Base-by-base conservation (phyloP, 2,329 filamentous ascomycete species). In the Bretziella fagacearum region DNA sequence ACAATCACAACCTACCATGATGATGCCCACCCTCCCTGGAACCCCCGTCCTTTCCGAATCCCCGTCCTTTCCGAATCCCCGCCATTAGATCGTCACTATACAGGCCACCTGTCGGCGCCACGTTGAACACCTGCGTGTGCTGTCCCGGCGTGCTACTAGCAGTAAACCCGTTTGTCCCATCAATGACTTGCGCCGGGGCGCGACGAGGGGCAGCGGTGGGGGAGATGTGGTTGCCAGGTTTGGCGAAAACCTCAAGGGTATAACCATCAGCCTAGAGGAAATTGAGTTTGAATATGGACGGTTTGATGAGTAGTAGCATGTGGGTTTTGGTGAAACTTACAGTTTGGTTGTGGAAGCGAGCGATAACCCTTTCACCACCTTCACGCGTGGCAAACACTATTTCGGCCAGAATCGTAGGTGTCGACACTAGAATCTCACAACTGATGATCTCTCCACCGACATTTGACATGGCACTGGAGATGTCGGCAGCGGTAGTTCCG, bases 401-500 rank as follows among this genome's bases (percentile, higher is more conserved):
- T 63, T 91, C 84, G 18, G 80, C 81, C 56, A 86, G 78, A 44
- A 91, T 75, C 3, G 80, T 78, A 0, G 84, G 84, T 23, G 65
- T 64, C 3, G 77, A 69, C 57, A 79, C 77, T 48, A 85, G 62
- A 32, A 91, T 64, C 29, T 68, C 71, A 63, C 83, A 89, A 56
- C 71, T 74, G 20, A 71, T 57, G 56, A 85, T 70, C 51, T 78
- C 68, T 25, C 80, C 81, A 32, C 80, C 81, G n/a, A 83, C 65
- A 0, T 77, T 76, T n/a, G 70, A 73, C 75, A 91, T 78, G 48
- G 84, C 84, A 55, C 79, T 82, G 65, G 86, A 81, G 51, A 91
- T 84, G 57, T 91, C 84, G 25, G 80, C 81, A 1, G 79, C 80
- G 5, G 84, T 86, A 1, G 84, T 91, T 30, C 84, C 84, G 2